Percentiles rank a stretch among this genome's conserved stretches.
Evolutionary conservation across 2,329 filamentous ascomycete species (phyloP).

Genomic region (Neofusicoccum kwambonambiense): DNA sequence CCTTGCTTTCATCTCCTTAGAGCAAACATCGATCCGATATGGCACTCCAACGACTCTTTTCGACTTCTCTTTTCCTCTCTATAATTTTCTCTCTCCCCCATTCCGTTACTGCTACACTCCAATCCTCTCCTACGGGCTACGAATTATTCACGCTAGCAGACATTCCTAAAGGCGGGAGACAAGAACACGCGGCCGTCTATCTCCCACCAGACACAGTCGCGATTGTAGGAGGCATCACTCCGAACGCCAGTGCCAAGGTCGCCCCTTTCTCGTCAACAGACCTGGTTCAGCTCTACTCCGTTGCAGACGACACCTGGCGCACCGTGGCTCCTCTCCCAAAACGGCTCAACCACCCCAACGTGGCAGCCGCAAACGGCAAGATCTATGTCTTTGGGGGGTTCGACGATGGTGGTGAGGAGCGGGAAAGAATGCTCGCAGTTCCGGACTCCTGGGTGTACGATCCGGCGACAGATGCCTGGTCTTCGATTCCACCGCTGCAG

Average conservation of each 20-base stretch:
- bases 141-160: neutral
- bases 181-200: neutral
- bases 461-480: neutral
- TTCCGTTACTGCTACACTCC: too few species aligned
- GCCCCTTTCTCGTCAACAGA: slow-evolving; percentile 17
- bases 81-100: too few species aligned
- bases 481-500: neutral
- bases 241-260: neutral
- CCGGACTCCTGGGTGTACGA: neutral
- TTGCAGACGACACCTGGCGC: slow-evolving; percentile 24
- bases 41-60: too few species aligned
- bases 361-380: slow-evolving; percentile 23
- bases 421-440: neutral
- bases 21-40: too few species aligned
- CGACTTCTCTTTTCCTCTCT: too few species aligned
- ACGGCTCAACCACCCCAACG: slow-evolving; percentile 29
- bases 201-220: neutral
- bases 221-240: neutral
- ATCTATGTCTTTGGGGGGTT: slow-evolving; percentile 29
- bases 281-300: slow-evolving; percentile 26
- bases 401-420: slow-evolving; percentile 1
- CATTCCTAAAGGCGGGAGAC: neutral
- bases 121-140: too few species aligned
- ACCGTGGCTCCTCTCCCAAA: slow-evolving; percentile 22
- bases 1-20: too few species aligned